These are phyloP conservation scores for Yarrowia deformans DNA, from an alignment of 805 yeast species.

Conservation along the genomic window DNA sequence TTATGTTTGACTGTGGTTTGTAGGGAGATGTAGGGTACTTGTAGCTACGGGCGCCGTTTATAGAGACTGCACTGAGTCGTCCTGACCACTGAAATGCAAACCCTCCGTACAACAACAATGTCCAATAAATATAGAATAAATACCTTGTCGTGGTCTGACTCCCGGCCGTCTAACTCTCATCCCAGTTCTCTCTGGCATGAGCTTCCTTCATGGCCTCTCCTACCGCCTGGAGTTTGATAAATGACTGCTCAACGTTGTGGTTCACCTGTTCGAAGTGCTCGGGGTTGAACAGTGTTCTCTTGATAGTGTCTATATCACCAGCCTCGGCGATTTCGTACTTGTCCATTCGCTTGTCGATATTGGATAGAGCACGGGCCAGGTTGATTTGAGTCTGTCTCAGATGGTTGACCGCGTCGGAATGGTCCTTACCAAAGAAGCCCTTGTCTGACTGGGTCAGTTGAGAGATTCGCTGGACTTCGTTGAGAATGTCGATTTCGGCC, in stretches of 20 bases:
- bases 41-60: neutral
- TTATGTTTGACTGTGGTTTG: conserved; percentile 1
- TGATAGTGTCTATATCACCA: conserved; percentile 49
- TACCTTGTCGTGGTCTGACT: too few relatives aligned
- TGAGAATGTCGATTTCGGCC: conserved; percentile 86
- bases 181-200: conserved; percentile 44
- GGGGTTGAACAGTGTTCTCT: conserved; percentile 55
- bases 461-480: conserved; percentile 74
- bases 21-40: neutral
- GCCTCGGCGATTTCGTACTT: conserved; percentile 50
- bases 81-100: too few relatives aligned
- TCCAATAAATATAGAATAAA: conserved; percentile 1
- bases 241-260: conserved; percentile 59
- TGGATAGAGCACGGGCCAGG: conserved; percentile 55
- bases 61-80: too few relatives aligned
- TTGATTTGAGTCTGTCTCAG: conserved; percentile 65
- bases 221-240: conserved; percentile 59
- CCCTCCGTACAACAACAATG: too few relatives aligned
- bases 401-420: conserved; percentile 59
- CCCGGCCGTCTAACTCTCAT: conserved; percentile 1
- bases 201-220: conserved; percentile 54
- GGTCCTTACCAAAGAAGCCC: conserved; percentile 54
- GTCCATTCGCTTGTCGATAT: conserved; percentile 46
- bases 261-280: conserved; percentile 62
- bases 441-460: conserved; percentile 48